Base-by-base conservation (phyloP, 179 eudicot species). In the Sideroxylon spinosum region DNA sequence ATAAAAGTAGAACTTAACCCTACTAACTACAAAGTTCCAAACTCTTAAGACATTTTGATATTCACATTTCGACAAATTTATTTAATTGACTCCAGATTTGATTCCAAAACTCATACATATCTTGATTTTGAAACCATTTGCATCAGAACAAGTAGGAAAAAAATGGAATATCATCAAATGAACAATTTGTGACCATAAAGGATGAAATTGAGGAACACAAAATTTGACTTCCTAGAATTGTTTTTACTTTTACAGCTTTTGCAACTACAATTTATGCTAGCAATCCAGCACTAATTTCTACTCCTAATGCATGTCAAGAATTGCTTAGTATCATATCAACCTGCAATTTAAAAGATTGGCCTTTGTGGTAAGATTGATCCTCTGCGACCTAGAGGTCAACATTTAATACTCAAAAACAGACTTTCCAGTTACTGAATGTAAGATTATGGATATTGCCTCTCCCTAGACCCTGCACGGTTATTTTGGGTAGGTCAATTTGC, bases 1-100 rank as follows among this genome's bases (percentile, higher is more conserved):
- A 75, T 48, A 26, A 52, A 65, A 76, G 70, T 63, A 52, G 26
- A 52, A 77, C 10, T 77, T 17, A 26, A 29, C 66, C 13, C 65
- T 25, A 29, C 48, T 22, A 10, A 22, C 28, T 19, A 66, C 17
- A 52, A 53, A 12, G 26, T 64, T 26, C n/a, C 26, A 76, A 11
- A 53, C 56, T 20, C 9, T 29, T 0, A 28, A 64, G 17, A 29
- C 12, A 26, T 29, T 14, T 49, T 37, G 44, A 19, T 28, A 63
- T 60, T 56, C 50, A 29, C 66, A 57, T 73, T 57, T 37, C 14
- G 32, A 62, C 55, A 76, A 29, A 10, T 50, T 29, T 9, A 25
- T 55, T 65, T 66, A 76, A 26, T 52, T 50, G 50, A 50, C 79
- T 16, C 72, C 7, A 17, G n/a, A 76, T 19, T 23, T 44, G 19